Evolutionary conservation across 805 yeast genomes (phyloP).

Genomic region (Hanseniaspora mollemarum): DNA sequence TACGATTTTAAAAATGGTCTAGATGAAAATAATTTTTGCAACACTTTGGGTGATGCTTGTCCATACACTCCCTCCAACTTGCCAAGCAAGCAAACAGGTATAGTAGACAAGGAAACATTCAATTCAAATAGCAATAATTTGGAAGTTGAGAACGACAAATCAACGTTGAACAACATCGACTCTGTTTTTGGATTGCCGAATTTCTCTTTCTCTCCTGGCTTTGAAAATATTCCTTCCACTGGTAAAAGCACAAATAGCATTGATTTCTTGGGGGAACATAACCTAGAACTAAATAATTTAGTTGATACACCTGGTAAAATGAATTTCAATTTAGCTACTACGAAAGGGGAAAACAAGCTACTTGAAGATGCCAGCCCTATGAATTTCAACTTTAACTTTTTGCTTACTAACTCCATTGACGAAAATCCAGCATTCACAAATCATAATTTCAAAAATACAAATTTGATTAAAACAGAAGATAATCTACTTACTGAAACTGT

Average conservation of each 20-base stretch:
- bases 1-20: neutral
- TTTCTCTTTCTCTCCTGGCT: slow-evolving; percentile 11
- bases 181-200: slow-evolving; percentile 6
- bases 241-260: neutral
- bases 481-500: neutral
- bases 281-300: neutral
- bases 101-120: neutral
- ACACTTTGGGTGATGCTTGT: slow-evolving; percentile 8
- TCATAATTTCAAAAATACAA: no score
- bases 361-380: neutral
- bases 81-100: no score
- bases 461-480: neutral
- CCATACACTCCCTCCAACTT: slow-evolving; percentile 2
- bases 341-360: neutral
- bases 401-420: slow-evolving; percentile 17
- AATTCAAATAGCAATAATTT: neutral
- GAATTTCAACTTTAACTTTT: neutral
- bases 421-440: slow-evolving; percentile 17
- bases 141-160: neutral
- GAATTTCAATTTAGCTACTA: neutral
- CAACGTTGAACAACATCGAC: neutral
- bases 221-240: slow-evolving; percentile 4
- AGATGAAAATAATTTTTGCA: slow-evolving; percentile 11
- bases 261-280: neutral
- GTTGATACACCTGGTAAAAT: neutral